Conservation (phyloP, 306 rosid species). For the Dalbergia cochinchinensis region DNA sequence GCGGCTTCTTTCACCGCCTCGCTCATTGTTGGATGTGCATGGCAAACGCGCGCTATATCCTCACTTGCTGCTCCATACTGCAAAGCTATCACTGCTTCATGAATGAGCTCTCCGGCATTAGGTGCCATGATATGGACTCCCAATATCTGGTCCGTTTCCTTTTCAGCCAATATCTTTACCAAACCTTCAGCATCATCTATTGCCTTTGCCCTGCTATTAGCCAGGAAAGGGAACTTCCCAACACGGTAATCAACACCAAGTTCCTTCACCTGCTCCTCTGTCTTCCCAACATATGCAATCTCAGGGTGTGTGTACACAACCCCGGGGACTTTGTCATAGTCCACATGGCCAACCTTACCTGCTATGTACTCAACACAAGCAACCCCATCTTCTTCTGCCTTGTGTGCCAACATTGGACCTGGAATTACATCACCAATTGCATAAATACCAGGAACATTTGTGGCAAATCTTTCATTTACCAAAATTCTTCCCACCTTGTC, state of each 20-base stretch:
- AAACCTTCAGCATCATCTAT: conserved; percentile 83
- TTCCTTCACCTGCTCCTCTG: conserved; percentile 96
- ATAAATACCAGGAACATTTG: conserved; percentile 81
- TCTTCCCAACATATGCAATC: conserved; percentile 95
- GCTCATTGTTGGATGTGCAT: conserved; percentile 82
- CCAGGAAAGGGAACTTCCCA: conserved; percentile 94
- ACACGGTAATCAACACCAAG: conserved; percentile 78
- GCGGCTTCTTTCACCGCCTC: conserved; percentile 83
- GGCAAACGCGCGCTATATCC: conserved; percentile 82
- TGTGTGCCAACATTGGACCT: conserved; percentile 99
- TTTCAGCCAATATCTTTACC: conserved; percentile 71
- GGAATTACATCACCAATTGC: conserved; percentile 99
- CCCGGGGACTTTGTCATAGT: conserved; percentile 98
- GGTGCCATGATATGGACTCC: conserved; percentile 79
- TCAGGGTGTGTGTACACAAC: conserved; percentile 95
- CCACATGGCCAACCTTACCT: conserved; percentile 94
- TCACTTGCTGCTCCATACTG: conserved; percentile 72
- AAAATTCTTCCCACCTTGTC: conserved; percentile 85
- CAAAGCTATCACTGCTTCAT: conserved; percentile 72
- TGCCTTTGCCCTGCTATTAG: conserved; percentile 98
- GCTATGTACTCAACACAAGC: conserved; percentile 98
- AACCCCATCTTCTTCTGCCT: conserved; percentile 99
- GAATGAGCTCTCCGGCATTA: conserved; percentile 85
- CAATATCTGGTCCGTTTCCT: conserved; percentile 77
- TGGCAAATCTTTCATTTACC: conserved; percentile 79